Evolutionary conservation across 352 stramenopile species (phyloP).

Genomic region (Phytophthora nicotianae): DNA sequence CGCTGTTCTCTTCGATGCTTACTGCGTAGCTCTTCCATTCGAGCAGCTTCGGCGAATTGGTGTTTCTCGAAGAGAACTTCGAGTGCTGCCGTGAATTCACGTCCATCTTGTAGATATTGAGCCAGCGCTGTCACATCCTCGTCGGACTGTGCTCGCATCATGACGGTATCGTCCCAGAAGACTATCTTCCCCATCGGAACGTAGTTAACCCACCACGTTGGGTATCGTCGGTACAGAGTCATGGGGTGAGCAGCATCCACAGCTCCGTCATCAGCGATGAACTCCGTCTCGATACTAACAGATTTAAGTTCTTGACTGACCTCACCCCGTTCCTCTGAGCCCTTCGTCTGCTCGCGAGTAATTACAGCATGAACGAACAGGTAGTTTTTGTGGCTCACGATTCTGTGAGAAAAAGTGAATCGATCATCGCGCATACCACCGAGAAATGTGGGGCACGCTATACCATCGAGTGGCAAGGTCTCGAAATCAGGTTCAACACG

Average conservation of each 20-base stretch:
- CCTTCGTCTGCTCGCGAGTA: constrained; percentile 18
- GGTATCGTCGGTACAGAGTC: constrained; percentile 46
- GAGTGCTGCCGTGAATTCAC: constrained; percentile 48
- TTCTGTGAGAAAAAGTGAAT: constrained; percentile 59
- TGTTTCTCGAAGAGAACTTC: constrained; percentile 82
- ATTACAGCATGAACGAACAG: constrained; percentile 44
- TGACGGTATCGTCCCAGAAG: constrained; percentile 78
- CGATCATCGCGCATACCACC: constrained; percentile 45
- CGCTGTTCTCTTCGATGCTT: constrained; percentile 42
- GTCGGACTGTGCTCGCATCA: constrained; percentile 58
- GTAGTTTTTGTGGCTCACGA: constrained; percentile 66
- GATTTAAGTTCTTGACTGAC: constrained; percentile 20
- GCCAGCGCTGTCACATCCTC: constrained; percentile 49
- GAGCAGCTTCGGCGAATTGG: constrained; percentile 74
- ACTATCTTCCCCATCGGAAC: constrained; percentile 61
- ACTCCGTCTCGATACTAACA: constrained; percentile 47
- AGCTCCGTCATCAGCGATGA: constrained; percentile 45
- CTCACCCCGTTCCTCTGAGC: background rate
- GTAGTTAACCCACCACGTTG: constrained; percentile 64
- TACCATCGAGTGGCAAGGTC: constrained; percentile 49
- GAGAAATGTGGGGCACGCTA: constrained; percentile 59
- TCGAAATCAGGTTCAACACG: constrained; percentile 50
- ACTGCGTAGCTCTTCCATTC: constrained; percentile 74
- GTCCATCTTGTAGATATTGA: constrained; percentile 52
- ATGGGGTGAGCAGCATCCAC: constrained; percentile 42